A percentile compares a stretch with the other conserved stretches of the same genome.
These are phyloP conservation scores for Globisporangium acanthophoron DNA, from an alignment of 352 stramenopile species.

Conservation along the genomic window DNA sequence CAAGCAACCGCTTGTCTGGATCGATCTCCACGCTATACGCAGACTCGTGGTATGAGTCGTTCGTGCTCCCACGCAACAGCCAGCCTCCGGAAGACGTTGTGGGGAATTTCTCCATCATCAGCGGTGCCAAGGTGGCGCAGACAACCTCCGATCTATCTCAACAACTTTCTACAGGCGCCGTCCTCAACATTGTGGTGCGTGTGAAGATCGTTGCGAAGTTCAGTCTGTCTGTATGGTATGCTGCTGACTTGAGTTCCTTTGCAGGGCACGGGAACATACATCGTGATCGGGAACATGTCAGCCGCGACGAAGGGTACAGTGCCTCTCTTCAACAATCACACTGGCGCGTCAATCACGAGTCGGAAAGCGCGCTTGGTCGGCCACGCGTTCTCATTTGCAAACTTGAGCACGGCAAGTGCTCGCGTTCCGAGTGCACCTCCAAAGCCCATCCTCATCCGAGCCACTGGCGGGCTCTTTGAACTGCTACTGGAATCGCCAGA, in stretches of 20 bases:
- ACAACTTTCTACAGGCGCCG: slow-evolving; percentile 21
- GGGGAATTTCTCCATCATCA: slow-evolving; percentile 32
- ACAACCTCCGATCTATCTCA: slow-evolving; percentile 35
- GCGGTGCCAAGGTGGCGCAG: slow-evolving; percentile 22
- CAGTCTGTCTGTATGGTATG: too few species aligned
- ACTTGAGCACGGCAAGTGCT: slow-evolving; percentile 26
- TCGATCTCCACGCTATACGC: slow-evolving; percentile 28
- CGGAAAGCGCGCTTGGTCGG: slow-evolving; percentile 22
- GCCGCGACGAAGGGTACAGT: slow-evolving; percentile 25
- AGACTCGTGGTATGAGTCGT: slow-evolving; percentile 38
- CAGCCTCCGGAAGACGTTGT: slow-evolving; percentile 11
- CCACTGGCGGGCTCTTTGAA: slow-evolving; percentile 41
- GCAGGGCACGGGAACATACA: slow-evolving; percentile 8
- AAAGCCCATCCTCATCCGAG: slow-evolving; percentile 19
- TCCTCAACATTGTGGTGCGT: slow-evolving; percentile 30
- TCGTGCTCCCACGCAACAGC: slow-evolving; percentile 39
- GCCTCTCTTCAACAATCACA: slow-evolving; percentile 21
- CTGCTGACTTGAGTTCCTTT: background rate
- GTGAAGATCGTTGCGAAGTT: too few species aligned
- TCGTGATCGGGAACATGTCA: slow-evolving; percentile 38
- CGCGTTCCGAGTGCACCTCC: slow-evolving; percentile 29
- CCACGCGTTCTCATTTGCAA: slow-evolving; percentile 19
- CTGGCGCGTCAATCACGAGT: slow-evolving; percentile 20
- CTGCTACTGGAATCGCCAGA: slow-evolving; percentile 22
- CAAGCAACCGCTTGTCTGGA: slow-evolving; percentile 9